Base-by-base conservation (phyloP, 2,329 filamentous ascomycete species). In the Fusarium pseudoanthophilum region DNA sequence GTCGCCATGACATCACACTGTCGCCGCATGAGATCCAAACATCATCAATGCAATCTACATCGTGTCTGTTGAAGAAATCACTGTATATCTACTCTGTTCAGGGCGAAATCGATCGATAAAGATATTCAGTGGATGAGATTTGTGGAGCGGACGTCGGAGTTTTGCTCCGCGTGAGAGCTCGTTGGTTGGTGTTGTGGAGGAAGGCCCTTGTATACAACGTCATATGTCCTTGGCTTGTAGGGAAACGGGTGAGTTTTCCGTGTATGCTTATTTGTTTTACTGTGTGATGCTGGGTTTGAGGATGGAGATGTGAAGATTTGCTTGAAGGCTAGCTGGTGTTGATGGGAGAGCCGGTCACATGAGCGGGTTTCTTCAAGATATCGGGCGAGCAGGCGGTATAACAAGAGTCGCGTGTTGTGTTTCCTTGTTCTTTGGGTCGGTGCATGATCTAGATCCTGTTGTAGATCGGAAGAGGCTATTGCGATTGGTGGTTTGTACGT, bases 1-100 rank as follows among this genome's bases (percentile, higher is more conserved):
- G 32, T 66, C 37, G 42, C 52, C 60, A 74, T 74, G 72, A 74
- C 72, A 74, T 74, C 72, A 74, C 52, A 24, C 43, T 52, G 30
- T 32, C n/a, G 21, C 26, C 16, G 28, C 28, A 40, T 15, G 13
- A 72, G 24, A 42, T 30, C n/a, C 39, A 32, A 24, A 11, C 43
- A 62, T 72, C 45, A 63, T 55, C 24, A 62, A 37, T 53, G 48
- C 39, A 28, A 48, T 21, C 15, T 58, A 46, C 1, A 26, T 60
- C 26, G 39, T 39, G 10, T 26, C 21, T 39, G 4, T 45, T 9
- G 40, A 48, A 64, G 32, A 15, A 48, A 42, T 32, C 48, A 28
- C 30, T 45, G 48, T 42, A 37, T n/a, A n/a, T 6, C 34, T 21
- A 16, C 37, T n/a, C 32, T 45, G 10, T 39, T 55, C 11, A 7